Percentiles rank a stretch among this genome's conserved stretches.
Evolutionary conservation across 306 rosid genomes (phyloP).

Genomic region (Vachellia collinsii): DNA sequence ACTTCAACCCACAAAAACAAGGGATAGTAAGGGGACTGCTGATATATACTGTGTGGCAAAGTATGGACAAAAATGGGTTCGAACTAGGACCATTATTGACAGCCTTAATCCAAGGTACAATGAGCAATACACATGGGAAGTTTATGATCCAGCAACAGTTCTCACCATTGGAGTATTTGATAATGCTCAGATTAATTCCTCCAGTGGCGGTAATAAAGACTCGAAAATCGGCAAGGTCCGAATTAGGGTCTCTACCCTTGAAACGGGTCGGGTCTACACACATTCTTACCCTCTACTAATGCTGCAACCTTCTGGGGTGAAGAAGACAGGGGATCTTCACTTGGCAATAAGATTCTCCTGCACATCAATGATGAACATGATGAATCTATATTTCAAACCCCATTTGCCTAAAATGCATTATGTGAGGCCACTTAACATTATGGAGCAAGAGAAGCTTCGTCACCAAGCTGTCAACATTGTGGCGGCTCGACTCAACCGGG

Average conservation of each 20-base stretch:
- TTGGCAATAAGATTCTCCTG: conserved; percentile 85
- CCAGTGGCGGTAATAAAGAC: conserved; percentile 67
- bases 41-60: conserved; percentile 92
- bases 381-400: conserved; percentile 68
- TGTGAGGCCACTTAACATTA: conserved; percentile 61
- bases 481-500: conserved; percentile 72
- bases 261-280: conserved; percentile 79
- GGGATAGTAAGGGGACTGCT: conserved; percentile 68
- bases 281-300: conserved; percentile 73
- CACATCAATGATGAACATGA: conserved; percentile 62
- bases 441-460: conserved; percentile 78
- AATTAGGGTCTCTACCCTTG: conserved; percentile 85
- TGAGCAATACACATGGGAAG: conserved; percentile 99
- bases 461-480: conserved; percentile 68
- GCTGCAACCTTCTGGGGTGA: conserved; percentile 80
- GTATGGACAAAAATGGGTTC: conserved; percentile 91
- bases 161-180: conserved; percentile 89
- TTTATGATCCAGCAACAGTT: conserved; percentile 82
- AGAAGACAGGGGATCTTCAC: conserved; percentile 90
- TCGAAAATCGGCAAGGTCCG: conserved; percentile 78
- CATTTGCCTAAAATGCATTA: conserved; percentile 96
- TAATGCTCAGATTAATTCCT: conserved; percentile 55
- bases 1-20: conserved; percentile 69
- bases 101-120: conserved; percentile 72
- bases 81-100: conserved; percentile 78